A percentile compares a stretch with the other conserved stretches of the same genome.
phyloP scores from a whole-genome alignment of 805 yeast genomes.

The Sugiyamaella qingdaonensis region DNA sequence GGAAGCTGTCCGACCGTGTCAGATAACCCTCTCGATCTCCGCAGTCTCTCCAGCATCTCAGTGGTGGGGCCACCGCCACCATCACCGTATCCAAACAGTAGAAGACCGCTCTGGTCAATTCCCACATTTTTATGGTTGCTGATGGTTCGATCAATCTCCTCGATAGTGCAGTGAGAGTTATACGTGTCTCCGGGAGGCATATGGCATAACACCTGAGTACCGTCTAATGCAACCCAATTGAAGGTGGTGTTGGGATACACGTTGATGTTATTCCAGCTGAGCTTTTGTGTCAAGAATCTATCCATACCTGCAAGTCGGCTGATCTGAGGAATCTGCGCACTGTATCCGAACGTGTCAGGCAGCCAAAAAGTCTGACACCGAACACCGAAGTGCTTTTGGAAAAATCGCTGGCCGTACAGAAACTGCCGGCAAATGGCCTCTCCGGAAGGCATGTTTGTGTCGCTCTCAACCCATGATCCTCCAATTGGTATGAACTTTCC shows the following conservation, averaged over 20 bases:
- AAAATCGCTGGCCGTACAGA: slow-evolving; percentile 83
- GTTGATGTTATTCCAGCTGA: slow-evolving; percentile 96
- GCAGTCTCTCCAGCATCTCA: slow-evolving; percentile 85
- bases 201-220: slow-evolving; percentile 88
- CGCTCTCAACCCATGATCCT: slow-evolving; percentile 98
- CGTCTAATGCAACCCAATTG: slow-evolving; percentile 94
- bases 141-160: slow-evolving; percentile 79
- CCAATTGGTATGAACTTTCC: slow-evolving; percentile 88
- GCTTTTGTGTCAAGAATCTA: slow-evolving; percentile 84
- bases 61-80: slow-evolving; percentile 99
- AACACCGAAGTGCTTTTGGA: slow-evolving; percentile 70
- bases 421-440: slow-evolving; percentile 89
- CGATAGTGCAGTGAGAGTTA: slow-evolving; percentile 87
- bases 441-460: slow-evolving; percentile 90
- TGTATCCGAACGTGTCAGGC: slow-evolving; percentile 96
- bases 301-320: slow-evolving; percentile 81
- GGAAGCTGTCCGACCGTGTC: slow-evolving; percentile 82
- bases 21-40: slow-evolving; percentile 90
- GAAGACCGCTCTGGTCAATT: slow-evolving; percentile 70
- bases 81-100: slow-evolving; percentile 90
- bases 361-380: slow-evolving; percentile 83
- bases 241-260: slow-evolving; percentile 86
- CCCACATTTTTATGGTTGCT: slow-evolving; percentile 78
- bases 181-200: slow-evolving; percentile 98
- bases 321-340: slow-evolving; percentile 91